Conservation (phyloP, 805 yeast species). For the Ogataea corticis region DNA sequence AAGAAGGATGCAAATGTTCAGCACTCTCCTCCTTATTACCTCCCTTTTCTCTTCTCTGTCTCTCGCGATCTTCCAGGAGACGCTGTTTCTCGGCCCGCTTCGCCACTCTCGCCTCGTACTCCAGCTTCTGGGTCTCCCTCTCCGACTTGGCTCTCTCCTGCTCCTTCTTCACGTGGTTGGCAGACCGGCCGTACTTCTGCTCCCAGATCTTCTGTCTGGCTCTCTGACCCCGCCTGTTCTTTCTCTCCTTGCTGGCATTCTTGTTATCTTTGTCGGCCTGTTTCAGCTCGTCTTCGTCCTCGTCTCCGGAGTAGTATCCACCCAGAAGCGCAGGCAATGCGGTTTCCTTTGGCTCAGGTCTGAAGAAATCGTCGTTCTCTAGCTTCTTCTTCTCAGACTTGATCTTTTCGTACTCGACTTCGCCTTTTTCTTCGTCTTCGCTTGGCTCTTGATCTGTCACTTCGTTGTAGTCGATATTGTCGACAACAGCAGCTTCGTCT, state of each 20-base stretch:
- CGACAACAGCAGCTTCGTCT: conserved; percentile 30
- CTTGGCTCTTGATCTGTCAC: conserved; percentile 68
- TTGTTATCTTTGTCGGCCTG: conserved; percentile 49
- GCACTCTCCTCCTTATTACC: neutral
- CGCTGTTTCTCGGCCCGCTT: conserved; percentile 57
- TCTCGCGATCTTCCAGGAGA: conserved; percentile 15
- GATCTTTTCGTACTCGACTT: conserved; percentile 47
- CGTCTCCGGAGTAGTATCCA: conserved; percentile 85
- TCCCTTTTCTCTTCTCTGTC: conserved; percentile 17
- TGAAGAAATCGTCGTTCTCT: conserved; percentile 45
- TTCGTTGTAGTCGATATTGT: conserved; percentile 50
- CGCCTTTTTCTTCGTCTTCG: conserved; percentile 9
- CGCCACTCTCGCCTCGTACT: conserved; percentile 70
- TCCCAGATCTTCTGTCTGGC: conserved; percentile 98
- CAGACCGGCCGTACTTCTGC: conserved; percentile 75
- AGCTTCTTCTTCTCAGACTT: conserved; percentile 43
- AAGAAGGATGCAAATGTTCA: conserved; percentile 83
- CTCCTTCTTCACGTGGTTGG: conserved; percentile 79
- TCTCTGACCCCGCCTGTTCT: conserved; percentile 94
- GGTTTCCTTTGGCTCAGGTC: conserved; percentile 18
- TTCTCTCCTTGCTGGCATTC: conserved; percentile 55
- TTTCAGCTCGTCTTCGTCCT: conserved; percentile 52
- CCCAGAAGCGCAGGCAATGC: conserved; percentile 67
- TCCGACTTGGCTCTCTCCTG: conserved; percentile 53
- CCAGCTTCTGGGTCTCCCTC: conserved; percentile 58